Base-by-base conservation (phyloP, 768 basidiomycete species). In the Ramaria rubella region DNA sequence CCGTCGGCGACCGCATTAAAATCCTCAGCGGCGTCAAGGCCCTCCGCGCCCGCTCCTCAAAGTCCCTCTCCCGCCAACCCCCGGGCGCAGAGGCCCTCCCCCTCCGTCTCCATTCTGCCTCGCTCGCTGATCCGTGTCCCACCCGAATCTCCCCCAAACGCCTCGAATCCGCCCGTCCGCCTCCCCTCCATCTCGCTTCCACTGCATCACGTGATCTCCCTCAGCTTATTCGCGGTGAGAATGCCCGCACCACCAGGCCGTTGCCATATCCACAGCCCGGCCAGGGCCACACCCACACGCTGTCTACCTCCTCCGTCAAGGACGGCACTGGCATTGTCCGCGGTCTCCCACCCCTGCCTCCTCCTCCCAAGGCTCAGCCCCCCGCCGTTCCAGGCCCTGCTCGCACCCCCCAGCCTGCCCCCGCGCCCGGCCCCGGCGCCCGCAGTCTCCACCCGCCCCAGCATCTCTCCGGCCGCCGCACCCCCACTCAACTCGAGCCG, bases 1-100 rank as follows among this genome's bases (percentile, higher is more conserved):
- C 87, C 69, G 86, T 99, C 40, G 96, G 96, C 11, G 96, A 99
- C 70, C 76, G 94, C 49, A 81, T 97, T 7, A 80, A 91, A 65
- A 87, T 99, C 49, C 65, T 92, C 19, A 87, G 82, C 57, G 95
- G 85, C 1, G 87, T 99, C 58, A 94, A 93, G 67, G 67, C 73
- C 5, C 75, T 98, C 15, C 75, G 94, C 12, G 40, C 43, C 2
- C 7, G 15, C 4, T 46, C 9, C 23, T 46, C 44, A 11, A 23
- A 11, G n/a, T 11, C 11, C 11, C 23, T 11, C 23, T 12, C 11
- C 44, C 23, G 12, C 44, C 9, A 24, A 9, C 9, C 44, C 44
- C 9, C 9, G 9, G 44, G 12, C 44, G 9, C 27, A 30, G 31
- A 26, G 43, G 45, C 34, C 14, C 54, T 29, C 44, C 17, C 40